Base-by-base conservation (phyloP, 73 alveolate species). In the Paramecium sexaurelia region DNA sequence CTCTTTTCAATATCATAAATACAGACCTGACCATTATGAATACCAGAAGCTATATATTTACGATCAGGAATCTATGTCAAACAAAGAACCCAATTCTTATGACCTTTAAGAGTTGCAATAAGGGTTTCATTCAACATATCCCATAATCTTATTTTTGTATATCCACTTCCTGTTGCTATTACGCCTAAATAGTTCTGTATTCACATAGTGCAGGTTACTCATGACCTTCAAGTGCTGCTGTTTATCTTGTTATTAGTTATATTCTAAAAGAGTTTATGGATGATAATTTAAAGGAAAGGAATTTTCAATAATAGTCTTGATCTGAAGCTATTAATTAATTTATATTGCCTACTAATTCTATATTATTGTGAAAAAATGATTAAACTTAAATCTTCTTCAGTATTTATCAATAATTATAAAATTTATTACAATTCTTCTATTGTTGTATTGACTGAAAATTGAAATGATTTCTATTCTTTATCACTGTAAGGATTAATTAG, bases 91-190 rank as follows among this genome's bases (percentile, higher is more conserved):
- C 99, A 96, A 57, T 96, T 94, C 55, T 71, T 94, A 94, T 95
- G 99, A 36, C 99, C 99, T 55, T 93, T 92, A 27, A 96, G 92
- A 29, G 99, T 95, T 83, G 94, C 94, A 83, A 85, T 91, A 17
- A 99, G 99, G 61, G 99, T 96, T 95, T 98, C 99, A 7, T 99
- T 98, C 75, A 93, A 83, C 92, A 99, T 94, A 92, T 99, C 99
- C 99, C 99, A 99, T 39, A 98, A 40, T 55, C 98, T 55, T 39
- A 99, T 99, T 0, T 98, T 96, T 13, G 99, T 94, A 92, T 99
- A 99, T n/a, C 99, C 99, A 11, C 99, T 97, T 11, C 99, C 99
- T 0, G 98, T 91, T 27, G 99, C 99, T 69, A 99, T 75, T 61
- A 85, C 87, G 45, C 93, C 93, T 5, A 99, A 98, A 94, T 97